A percentile compares a stretch with the other conserved stretches of the same genome.
phyloP scores from a whole-genome alignment of 306 rosid genomes.

The Sphenostylis stenocarpa region DNA sequence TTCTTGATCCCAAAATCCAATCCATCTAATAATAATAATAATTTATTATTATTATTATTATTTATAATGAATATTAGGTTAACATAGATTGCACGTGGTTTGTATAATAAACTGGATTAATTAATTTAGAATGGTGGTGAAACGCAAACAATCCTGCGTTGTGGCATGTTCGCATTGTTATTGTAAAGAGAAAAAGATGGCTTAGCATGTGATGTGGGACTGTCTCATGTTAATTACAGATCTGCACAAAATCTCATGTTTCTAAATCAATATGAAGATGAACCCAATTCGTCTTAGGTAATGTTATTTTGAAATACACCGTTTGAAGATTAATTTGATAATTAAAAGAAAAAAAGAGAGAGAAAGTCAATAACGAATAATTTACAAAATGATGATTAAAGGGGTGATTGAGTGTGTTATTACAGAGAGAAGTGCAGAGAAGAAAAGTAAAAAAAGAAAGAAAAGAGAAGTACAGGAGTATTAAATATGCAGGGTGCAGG shows the following conservation, averaged over 20 bases:
- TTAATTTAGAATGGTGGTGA: not conserved
- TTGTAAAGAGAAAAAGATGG: slow-evolving; percentile 1
- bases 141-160: not conserved
- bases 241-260: not conserved
- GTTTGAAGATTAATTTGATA: too few relatives aligned
- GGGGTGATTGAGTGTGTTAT: too few relatives aligned
- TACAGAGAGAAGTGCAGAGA: too few relatives aligned
- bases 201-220: slow-evolving; percentile 26
- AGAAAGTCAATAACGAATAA: too few relatives aligned
- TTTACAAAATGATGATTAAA: too few relatives aligned
- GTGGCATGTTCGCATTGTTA: not conserved
- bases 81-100: slow-evolving; percentile 32
- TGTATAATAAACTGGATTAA: slow-evolving; percentile 7
- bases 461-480: not conserved
- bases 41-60: too few relatives aligned
- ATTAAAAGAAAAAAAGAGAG: too few relatives aligned
- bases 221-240: slow-evolving; percentile 2
- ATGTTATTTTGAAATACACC: too few relatives aligned
- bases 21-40: not conserved
- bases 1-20: too few relatives aligned
- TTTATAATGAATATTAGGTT: not conserved
- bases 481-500: not conserved
- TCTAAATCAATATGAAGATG: not conserved
- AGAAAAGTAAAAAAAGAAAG: too few relatives aligned
- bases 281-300: too few relatives aligned